phyloP scores from a whole-genome alignment of 345 rosid genomes.

The Excoecaria agallocha region DNA sequence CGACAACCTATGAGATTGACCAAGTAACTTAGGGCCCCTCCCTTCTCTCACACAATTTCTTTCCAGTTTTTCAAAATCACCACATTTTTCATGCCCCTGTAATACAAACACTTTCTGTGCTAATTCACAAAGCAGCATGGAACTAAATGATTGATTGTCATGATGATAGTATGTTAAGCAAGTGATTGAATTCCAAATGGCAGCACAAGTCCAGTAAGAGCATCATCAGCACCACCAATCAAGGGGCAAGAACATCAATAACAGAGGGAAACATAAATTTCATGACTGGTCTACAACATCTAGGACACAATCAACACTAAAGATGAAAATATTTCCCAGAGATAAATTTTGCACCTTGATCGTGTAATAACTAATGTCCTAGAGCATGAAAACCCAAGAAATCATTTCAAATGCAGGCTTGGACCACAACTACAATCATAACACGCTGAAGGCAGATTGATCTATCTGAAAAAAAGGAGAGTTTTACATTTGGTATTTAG shows the following conservation, averaged over 20 bases:
- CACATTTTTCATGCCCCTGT: neutral
- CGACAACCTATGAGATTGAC: conserved; percentile 9
- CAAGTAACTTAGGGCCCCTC: neutral
- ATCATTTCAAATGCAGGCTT: neutral
- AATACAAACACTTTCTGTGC: neutral
- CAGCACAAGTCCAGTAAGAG: neutral
- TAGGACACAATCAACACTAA: neutral
- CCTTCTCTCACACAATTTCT: neutral
- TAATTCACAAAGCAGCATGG: neutral
- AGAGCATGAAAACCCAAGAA: neutral
- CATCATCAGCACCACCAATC: neutral
- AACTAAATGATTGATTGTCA: neutral
- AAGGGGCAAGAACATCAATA: neutral
- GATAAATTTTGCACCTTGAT: neutral
- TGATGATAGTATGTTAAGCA: neutral
- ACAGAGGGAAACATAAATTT: neutral
- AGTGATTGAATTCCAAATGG: neutral
- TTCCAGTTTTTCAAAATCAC: neutral
- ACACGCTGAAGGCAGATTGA: neutral
- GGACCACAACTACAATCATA: too few species aligned
- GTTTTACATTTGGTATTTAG: neutral
- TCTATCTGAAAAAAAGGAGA: neutral
- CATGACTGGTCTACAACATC: neutral
- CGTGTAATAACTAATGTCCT: neutral
- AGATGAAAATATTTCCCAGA: neutral